Base-by-base conservation (phyloP, 2,329 filamentous ascomycete species). In the Huntiella omanensis region DNA sequence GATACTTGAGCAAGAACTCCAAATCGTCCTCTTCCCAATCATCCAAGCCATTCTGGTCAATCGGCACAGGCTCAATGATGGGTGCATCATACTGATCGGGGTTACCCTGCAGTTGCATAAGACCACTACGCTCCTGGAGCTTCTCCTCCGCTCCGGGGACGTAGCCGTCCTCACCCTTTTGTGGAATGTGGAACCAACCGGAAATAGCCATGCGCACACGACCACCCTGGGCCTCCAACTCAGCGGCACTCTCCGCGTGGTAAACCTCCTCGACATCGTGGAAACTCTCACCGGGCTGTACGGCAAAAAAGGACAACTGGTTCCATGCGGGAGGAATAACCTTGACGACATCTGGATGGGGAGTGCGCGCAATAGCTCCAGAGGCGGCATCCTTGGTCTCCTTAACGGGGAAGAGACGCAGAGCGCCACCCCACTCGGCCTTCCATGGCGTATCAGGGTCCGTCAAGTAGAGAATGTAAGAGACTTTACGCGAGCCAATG, bases 211-310 rank as follows among this genome's bases (percentile, higher is more conserved):
- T 96, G 54, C 91, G 79, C 42, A 95, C 76, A 41, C 84, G 75
- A 1, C 80, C 80, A 13, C 80, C 80, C 49, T 87, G 73, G 60
- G 70, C 75, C 58, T 70, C 71, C 46, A 77, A 71, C 62, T 75
- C 73, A 55, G 66, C 71, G 58, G 66, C 67, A 50, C 59, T 69
- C 52, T 64, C 67, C 56, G 75, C 70, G 59, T 83, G 77, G 63
- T 95, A 96, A 4, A 98, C 91, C 64, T 98, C 91, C 64, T 96
- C 88, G 47, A 98, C 91, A 60, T 98, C 91, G 63, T 98, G 91
- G 63, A 96, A 98, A 60, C 88, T 96, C 70, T 94, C 80, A n/a
- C 91, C 91, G 0, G 91, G 91, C 64, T 95, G 86, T 5, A 98
- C 92, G 13, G 87, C 86, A 61, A 98, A 98, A 72, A 98, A 98